A percentile compares a stretch with the other conserved stretches of the same genome.
Conservation (phyloP, 1,284 basidiomycete genomes). For the Trichosporon sp. region DNA sequence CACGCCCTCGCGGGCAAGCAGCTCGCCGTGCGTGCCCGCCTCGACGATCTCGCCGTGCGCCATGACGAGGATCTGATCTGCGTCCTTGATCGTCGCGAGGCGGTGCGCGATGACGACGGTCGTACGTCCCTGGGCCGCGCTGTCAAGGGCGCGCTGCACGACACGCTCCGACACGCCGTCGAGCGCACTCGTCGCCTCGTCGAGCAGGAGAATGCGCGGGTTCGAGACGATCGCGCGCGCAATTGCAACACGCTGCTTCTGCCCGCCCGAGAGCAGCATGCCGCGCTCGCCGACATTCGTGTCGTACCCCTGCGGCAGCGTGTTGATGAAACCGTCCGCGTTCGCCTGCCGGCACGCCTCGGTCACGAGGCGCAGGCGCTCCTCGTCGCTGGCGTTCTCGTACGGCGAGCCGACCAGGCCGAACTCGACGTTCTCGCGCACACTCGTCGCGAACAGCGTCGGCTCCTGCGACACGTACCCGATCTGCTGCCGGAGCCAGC, state of each 20-base stretch:
- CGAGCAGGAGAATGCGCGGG: conserved; percentile 54
- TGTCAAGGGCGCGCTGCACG: conserved; percentile 91
- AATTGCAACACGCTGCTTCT: conserved; percentile 87
- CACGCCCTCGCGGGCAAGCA: conserved; percentile 61
- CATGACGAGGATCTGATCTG: conserved; percentile 81
- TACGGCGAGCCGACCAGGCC: conserved; percentile 73
- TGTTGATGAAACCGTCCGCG: conserved; percentile 81
- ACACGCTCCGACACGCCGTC: conserved; percentile 86
- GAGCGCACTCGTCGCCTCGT: conserved; percentile 73
- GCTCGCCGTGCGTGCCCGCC: conserved; percentile 71
- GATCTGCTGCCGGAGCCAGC: conserved; percentile 84
- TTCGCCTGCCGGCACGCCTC: conserved; percentile 86
- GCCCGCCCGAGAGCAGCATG: conserved; percentile 86
- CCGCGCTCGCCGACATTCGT: conserved; percentile 91
- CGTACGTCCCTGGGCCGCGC: conserved; percentile 63
- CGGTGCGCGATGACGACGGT: conserved; percentile 54
- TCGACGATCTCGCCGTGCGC: conserved; percentile 78
- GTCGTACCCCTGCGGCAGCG: conserved; percentile 79
- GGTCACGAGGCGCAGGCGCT: conserved; percentile 74
- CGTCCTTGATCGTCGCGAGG: conserved; percentile 48
- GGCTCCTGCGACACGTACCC: conserved; percentile 86
- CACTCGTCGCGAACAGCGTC: conserved; percentile 73
- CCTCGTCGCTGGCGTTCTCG: conserved; percentile 67
- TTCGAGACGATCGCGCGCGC: conserved; percentile 90
- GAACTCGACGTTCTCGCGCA: conserved; percentile 75